These are phyloP conservation scores for Raphanus hybrid DNA, from an alignment of 441 rosid genomes.

Conservation along the genomic window DNA sequence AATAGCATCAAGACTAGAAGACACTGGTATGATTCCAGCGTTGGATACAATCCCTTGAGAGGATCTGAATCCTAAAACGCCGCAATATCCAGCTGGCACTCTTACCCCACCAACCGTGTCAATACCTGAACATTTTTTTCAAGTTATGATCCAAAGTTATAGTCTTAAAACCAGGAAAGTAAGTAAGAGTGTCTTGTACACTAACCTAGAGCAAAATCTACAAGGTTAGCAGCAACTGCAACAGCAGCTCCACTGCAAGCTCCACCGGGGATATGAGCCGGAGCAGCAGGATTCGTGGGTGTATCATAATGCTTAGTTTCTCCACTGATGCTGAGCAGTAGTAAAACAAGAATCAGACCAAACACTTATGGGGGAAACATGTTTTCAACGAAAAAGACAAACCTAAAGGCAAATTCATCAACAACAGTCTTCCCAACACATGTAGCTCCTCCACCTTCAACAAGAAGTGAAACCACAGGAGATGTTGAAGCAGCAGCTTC, in stretches of 20 bases:
- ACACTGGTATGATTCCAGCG: slow-evolving; percentile 66
- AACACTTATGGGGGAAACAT: background rate
- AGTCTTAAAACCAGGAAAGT: background rate
- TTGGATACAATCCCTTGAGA: slow-evolving; percentile 77
- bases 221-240: slow-evolving; percentile 64
- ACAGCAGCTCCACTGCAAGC: slow-evolving; percentile 79
- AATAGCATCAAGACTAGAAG: slow-evolving; percentile 75
- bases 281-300: slow-evolving; percentile 71
- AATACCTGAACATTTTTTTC: slow-evolving; percentile 53
- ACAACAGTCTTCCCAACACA: slow-evolving; percentile 92
- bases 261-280: slow-evolving; percentile 67
- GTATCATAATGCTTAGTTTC: slow-evolving; percentile 62
- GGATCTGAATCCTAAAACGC: slow-evolving; percentile 80
- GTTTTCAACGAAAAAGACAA: background rate
- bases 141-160: background rate
- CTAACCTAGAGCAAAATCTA: slow-evolving; percentile 71
- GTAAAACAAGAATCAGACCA: background rate
- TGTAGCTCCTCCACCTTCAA: slow-evolving; percentile 97
- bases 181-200: background rate
- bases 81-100: slow-evolving; percentile 86
- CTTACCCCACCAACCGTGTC: slow-evolving; percentile 95
- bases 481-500: slow-evolving; percentile 69
- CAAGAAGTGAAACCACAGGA: slow-evolving; percentile 68
- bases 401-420: slow-evolving; percentile 87
- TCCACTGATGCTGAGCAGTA: slow-evolving; percentile 63